Evolutionary conservation across 2,329 filamentous ascomycete species (phyloP), one percentile per base, ranked within the genome.

Genomic region (Paraconiothyrium brasiliense): DNA sequence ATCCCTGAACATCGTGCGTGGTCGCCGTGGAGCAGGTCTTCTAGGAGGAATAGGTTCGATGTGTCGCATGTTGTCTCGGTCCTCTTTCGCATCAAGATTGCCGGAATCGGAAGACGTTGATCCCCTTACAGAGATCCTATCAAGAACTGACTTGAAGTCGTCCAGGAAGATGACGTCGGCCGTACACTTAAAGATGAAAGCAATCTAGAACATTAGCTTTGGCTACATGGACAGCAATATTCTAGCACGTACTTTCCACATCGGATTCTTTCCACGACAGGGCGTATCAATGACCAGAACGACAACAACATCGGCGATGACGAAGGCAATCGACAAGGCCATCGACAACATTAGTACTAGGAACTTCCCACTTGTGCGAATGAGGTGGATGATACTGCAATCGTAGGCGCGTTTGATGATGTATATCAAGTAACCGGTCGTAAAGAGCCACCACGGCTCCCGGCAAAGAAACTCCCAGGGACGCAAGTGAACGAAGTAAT

Each of bases 401-500:
- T 66, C 64, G 44, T 78, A 77, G 3, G 75, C 73, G 64, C 74
- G 73, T 48, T 72, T 74, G 54, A 78, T 77, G 10, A 71, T 64
- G 32, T 68, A 58, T 34, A 76, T 67, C 5, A 77, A 60, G 37
- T 69, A 72, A 69, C 70, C 76, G 0, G 75, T 77, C 1, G 74
- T 78, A 44, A 76, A 77, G 11, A 77, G 76, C 75, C 75, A 77
- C 75, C 74, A 77, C 0, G 74, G 74, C 24, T 77, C 74, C 3
- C 74, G 69, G 9, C 70, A 37, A 1, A 77, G 63, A 1, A 74
- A 74, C 63, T 77, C 75, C 67, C 67, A 77, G 1, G 75, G 74
- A 1, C 75, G 62, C 61, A 70, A 74, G 3, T 59, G 68, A 2
- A 66, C 59, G 41, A 76, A 76, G 22, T 62, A 71, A 7, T 68